Base-by-base conservation (phyloP, 2,329 filamentous ascomycete species). In the Tolypocladium endophyticum region DNA sequence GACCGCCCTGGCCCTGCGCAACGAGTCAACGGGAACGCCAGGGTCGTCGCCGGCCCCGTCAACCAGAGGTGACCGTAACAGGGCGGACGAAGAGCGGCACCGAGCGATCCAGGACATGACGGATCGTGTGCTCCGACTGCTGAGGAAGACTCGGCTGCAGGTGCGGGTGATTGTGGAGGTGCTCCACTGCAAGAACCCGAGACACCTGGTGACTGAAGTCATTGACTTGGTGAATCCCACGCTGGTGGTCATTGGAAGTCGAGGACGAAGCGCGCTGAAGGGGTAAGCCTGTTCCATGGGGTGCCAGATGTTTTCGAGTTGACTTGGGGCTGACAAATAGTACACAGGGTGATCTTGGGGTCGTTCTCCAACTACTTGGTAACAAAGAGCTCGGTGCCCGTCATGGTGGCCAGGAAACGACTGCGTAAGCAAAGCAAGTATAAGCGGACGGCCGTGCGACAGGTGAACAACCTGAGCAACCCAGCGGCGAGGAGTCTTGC, bases 281-380 rank as follows among this genome's bases (percentile, higher is more conserved):
- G 93, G 92, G 90, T 93, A 79, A 77, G 87, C 77, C 57, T 18
- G 14, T 33, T 66, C 36, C 39, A 30, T 25, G 3, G 16, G 43
- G 18, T 38, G 36, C 18, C 25, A 18, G 12, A 25, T 12, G 56
- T 53, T 23, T 8, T 39, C 33, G 20, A 35, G 39, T 52, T 25
- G 58, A 18, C n/a, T 23, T 20, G 59, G 47, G 52, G 61, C 73
- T 76, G 70, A 79, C 70, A n/a, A n/a, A n/a, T 2, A 2, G 4
- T 56, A 39, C 25, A 55, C 66, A 95, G 92, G 70, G 93, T 97
- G 28, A 87, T 99, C 62, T 82, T 99, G 36, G 94, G 94, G 33
- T 97, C 92, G 0, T 97, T 99, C 74, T 96, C 90, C 62, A 97
- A 97, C 71, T 99, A 99, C 70, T 81, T 99, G 9, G 92, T 99